Conservation (phyloP, 805 yeast genomes). For the Geotrichum ghanense region DNA sequence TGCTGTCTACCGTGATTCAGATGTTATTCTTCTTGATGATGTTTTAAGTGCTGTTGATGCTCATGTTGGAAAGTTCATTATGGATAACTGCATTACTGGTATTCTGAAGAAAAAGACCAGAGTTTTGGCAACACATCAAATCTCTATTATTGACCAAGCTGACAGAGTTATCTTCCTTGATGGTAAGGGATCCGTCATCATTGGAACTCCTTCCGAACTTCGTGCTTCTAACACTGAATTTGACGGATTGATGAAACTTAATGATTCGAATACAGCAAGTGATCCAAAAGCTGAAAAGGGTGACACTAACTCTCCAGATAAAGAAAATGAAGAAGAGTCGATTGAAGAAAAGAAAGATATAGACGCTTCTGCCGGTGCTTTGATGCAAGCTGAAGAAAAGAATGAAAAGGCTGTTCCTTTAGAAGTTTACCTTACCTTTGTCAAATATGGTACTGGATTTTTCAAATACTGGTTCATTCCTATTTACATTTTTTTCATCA, state of each 20-base stretch:
- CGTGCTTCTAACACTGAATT: slow-evolving; percentile 35
- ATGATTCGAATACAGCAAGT: slow-evolving; percentile 10
- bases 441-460: slow-evolving; percentile 43
- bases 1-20: slow-evolving; percentile 58
- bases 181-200: slow-evolving; percentile 48
- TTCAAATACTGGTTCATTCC: slow-evolving; percentile 24
- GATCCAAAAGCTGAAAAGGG: slow-evolving; percentile 16
- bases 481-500: slow-evolving; percentile 31
- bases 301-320: slow-evolving; percentile 3
- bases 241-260: slow-evolving; percentile 26
- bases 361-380: slow-evolving; percentile 13
- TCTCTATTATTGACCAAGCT: slow-evolving; percentile 57
- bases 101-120: slow-evolving; percentile 49
- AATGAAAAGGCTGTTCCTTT: slow-evolving; percentile 20
- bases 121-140: slow-evolving; percentile 74
- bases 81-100: slow-evolving; percentile 57
- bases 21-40: slow-evolving; percentile 64
- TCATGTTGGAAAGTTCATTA: slow-evolving; percentile 67
- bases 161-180: slow-evolving; percentile 54
- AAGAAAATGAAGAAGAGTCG: slow-evolving; percentile 12
- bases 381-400: slow-evolving; percentile 24
- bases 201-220: slow-evolving; percentile 52
- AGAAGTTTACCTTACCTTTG: slow-evolving; percentile 39
- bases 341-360: slow-evolving; percentile 7
- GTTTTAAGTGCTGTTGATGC: slow-evolving; percentile 85